These are phyloP conservation scores for Fragilaria crotonensis DNA, from an alignment of 108 stramenopile genomes.

Conservation along the genomic window DNA sequence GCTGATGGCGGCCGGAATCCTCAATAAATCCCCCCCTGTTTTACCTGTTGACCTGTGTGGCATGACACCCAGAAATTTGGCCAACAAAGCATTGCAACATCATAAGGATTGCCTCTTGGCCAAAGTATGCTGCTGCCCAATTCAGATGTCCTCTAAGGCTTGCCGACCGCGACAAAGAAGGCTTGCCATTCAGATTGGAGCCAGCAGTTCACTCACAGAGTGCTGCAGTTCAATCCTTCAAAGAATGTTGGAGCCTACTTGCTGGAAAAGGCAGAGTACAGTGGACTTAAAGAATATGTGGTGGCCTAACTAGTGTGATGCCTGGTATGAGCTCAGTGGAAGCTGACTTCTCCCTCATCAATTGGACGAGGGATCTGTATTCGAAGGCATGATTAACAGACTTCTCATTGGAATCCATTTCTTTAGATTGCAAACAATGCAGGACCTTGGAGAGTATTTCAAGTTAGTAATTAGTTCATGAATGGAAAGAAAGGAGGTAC, in stretches of 20 bases:
- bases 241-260: neutral
- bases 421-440: conserved; percentile 8
- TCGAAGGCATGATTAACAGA: neutral
- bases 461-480: too few relatives aligned
- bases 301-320: conserved; percentile 1
- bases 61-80: neutral
- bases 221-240: too few relatives aligned
- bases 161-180: neutral
- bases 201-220: neutral
- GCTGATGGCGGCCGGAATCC: neutral
- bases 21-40: neutral
- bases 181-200: neutral
- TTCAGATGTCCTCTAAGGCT: neutral
- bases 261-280: neutral
- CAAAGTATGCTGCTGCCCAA: neutral
- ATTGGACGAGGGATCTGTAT: conserved; percentile 1
- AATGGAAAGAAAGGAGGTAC: too few relatives aligned
- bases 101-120: neutral
- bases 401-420: conserved; percentile 6
- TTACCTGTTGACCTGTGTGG: neutral
- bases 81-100: neutral
- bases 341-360: conserved; percentile 6
- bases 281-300: neutral
- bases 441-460: too few relatives aligned
- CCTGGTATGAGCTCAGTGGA: conserved; percentile 1